phyloP scores from a whole-genome alignment of 148 eudicot genomes.

The Simmondsia chinensis region DNA sequence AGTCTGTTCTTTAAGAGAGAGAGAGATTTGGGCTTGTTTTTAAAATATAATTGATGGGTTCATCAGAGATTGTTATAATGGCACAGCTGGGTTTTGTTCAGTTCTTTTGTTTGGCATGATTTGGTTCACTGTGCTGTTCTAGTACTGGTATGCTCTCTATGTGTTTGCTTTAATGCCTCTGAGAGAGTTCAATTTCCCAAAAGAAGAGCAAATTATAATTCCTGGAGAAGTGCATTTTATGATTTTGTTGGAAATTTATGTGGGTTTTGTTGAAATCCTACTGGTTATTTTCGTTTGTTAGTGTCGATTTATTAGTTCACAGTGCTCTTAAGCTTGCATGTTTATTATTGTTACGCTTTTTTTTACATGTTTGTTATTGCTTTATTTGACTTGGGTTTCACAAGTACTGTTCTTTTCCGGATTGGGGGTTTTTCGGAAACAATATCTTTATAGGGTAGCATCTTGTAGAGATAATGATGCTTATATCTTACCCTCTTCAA shows the following conservation, averaged over 20 bases:
- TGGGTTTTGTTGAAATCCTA: slow-evolving; percentile 5
- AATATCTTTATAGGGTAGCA: no score
- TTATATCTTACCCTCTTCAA: no score
- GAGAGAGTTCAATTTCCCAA: slow-evolving; percentile 2
- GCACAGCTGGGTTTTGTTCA: slow-evolving; percentile 22
- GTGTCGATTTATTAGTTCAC: no score
- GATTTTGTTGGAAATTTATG: slow-evolving; percentile 2
- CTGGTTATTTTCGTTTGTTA: no score
- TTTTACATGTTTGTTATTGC: no score
- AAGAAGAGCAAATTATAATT: slow-evolving; percentile 12
- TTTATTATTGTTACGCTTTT: no score
- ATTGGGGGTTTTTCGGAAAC: no score
- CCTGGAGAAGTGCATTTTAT: slow-evolving; percentile 10
- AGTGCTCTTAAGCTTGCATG: no score
- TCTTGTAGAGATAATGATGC: no score
- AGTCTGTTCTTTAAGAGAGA: background rate
- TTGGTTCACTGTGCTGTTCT: slow-evolving; percentile 11
- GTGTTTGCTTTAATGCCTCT: slow-evolving; percentile 18
- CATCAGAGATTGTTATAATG: slow-evolving; percentile 19
- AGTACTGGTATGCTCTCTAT: slow-evolving; percentile 8
- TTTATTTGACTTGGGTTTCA: no score
- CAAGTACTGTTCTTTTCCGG: no score
- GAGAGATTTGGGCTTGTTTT: slow-evolving; percentile 4
- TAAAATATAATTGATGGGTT: slow-evolving; percentile 20
- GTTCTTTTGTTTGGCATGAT: slow-evolving; percentile 20